These are phyloP conservation scores for Wickerhamomyces subpelliculosus DNA, from an alignment of 805 yeast species.

Conservation along the genomic window DNA sequence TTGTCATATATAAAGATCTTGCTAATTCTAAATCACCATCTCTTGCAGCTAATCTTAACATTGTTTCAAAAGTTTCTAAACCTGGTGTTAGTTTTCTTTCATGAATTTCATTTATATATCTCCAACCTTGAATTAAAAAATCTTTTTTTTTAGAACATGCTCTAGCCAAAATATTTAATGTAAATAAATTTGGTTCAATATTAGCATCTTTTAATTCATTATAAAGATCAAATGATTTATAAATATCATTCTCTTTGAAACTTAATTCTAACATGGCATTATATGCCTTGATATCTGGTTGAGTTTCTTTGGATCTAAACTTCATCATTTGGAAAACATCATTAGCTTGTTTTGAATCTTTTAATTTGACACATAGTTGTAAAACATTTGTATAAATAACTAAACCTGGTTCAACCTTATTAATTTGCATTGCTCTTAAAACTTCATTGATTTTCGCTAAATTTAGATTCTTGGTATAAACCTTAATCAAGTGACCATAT, in stretches of 20 bases:
- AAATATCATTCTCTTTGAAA: conserved; percentile 54
- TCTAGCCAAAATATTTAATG: conserved; percentile 52
- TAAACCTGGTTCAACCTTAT: conserved; percentile 32
- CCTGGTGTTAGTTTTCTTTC: conserved; percentile 34
- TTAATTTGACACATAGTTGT: conserved; percentile 50
- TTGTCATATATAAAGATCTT: conserved; percentile 55
- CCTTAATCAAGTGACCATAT: conserved; percentile 36
- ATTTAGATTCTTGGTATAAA: conserved; percentile 29
- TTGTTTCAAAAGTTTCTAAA: conserved; percentile 48
- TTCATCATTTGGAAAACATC: conserved; percentile 81
- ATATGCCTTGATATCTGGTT: conserved; percentile 65
- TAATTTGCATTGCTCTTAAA: conserved; percentile 19
- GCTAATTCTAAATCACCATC: conserved; percentile 74
- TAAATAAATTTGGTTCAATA: conserved; percentile 33
- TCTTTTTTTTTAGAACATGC: conserved; percentile 55
- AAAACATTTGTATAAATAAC: conserved; percentile 49
- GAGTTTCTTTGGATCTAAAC: conserved; percentile 56
- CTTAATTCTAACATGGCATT: conserved; percentile 65
- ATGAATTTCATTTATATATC: conserved; percentile 59
- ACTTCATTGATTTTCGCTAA: conserved; percentile 16
- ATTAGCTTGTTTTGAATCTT: conserved; percentile 53
- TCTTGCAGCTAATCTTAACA: conserved; percentile 69
- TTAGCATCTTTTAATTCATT: conserved; percentile 50
- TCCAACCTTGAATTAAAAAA: conserved; percentile 64
- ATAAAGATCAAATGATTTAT: conserved; percentile 69